These are phyloP conservation scores for Paecilomyces sp. DNA, from an alignment of 2,329 filamentous ascomycete species.

Conservation along the genomic window DNA sequence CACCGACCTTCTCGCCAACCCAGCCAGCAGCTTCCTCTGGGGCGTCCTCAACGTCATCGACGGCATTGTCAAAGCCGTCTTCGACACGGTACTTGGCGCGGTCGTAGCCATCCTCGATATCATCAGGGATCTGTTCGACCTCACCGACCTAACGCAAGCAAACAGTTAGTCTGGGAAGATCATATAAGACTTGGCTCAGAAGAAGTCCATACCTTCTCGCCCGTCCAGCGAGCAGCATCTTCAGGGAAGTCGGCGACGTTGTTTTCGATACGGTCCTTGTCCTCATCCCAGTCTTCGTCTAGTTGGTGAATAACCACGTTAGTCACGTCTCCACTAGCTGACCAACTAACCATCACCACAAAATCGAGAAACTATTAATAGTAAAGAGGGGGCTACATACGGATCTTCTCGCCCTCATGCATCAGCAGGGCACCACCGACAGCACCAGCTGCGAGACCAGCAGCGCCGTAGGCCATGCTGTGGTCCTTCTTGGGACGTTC, in stretches of 20 bases:
- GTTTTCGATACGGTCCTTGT: slow-evolving; percentile 25
- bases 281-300: slow-evolving; percentile 28
- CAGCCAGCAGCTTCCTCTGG: slow-evolving; percentile 31
- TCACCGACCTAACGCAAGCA: slow-evolving; percentile 26
- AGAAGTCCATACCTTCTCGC: slow-evolving; percentile 25
- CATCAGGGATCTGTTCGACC: slow-evolving; percentile 33
- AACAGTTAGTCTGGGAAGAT: neutral
- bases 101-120: slow-evolving; percentile 25
- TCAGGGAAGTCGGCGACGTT: slow-evolving; percentile 36
- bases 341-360: neutral
- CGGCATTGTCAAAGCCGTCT: slow-evolving; percentile 16
- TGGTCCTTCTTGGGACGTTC: slow-evolving; percentile 19
- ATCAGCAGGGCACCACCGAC: slow-evolving; percentile 38
- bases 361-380: neutral
- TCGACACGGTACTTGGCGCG: slow-evolving; percentile 22
- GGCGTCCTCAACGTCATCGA: slow-evolving; percentile 24
- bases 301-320: neutral
- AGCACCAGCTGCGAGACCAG: slow-evolving; percentile 35
- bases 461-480: slow-evolving; percentile 27
- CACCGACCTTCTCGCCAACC: slow-evolving; percentile 35
- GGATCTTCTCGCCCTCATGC: slow-evolving; percentile 39
- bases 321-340: neutral
- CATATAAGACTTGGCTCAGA: neutral
- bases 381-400: slow-evolving; percentile 15
- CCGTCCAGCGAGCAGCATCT: slow-evolving; percentile 37